Conservation (phyloP, 192 early-diverging fungal genomes). For the Piromyces finnis region DNA sequence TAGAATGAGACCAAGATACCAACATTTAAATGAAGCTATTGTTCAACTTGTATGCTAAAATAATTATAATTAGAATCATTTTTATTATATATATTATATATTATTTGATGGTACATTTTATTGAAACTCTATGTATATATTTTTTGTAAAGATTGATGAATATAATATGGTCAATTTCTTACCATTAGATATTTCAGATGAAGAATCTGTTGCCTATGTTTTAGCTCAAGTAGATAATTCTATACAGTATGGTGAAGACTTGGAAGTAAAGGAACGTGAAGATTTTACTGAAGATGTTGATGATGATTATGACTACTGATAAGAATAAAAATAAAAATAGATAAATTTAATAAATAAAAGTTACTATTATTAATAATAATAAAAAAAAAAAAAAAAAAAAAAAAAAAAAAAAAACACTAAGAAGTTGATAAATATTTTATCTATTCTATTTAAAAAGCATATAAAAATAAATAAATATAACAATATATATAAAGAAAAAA, state of each 20-base stretch:
- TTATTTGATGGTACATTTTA: no score
- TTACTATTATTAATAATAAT: no score
- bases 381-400: no score
- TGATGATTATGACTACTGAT: neutral
- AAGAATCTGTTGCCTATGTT: slow-evolving; percentile 75
- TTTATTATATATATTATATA: neutral
- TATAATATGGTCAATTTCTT: slow-evolving; percentile 94
- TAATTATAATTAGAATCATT: neutral
- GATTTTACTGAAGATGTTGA: neutral
- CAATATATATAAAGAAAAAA: no score
- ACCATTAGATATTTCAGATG: slow-evolving; percentile 83
- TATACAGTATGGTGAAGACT: slow-evolving; percentile 92
- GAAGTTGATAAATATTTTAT: no score
- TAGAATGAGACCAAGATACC: slow-evolving; percentile 55
- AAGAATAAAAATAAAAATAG: no score
- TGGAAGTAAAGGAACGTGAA: slow-evolving; percentile 71
- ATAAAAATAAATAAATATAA: no score
- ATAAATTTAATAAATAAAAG: no score
- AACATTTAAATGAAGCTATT: slow-evolving; percentile 71
- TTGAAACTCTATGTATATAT: neutral
- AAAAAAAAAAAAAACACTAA: no score
- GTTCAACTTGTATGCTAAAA: slow-evolving; percentile 48
- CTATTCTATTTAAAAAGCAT: no score
- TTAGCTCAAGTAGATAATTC: slow-evolving; percentile 84
- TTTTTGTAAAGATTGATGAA: slow-evolving; percentile 54